Evolutionary conservation across 805 yeast genomes (phyloP).

Genomic region (Candida odintsovae): DNA sequence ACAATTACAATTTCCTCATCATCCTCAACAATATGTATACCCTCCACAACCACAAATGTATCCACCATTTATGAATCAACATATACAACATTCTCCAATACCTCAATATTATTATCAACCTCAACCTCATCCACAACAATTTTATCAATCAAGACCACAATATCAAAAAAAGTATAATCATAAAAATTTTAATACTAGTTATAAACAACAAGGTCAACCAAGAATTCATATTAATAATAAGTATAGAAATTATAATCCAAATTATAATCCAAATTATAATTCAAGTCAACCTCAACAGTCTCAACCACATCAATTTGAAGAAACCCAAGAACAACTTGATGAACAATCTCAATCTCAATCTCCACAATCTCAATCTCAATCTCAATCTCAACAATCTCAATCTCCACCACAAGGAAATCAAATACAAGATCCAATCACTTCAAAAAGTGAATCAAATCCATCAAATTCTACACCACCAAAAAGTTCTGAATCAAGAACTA

Average conservation of each 20-base stretch:
- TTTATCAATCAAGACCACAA: neutral
- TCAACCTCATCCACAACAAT: conserved; percentile 1
- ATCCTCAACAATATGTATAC: neutral
- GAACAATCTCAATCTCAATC: no score
- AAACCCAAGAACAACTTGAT: no score
- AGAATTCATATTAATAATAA: neutral
- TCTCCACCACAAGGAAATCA: no score
- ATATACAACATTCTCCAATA: conserved; percentile 8
- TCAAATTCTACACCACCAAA: neutral
- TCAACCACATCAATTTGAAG: no score
- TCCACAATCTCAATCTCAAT: no score
- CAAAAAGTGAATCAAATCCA: no score
- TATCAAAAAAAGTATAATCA: conserved; percentile 5
- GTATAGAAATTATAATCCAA: conserved; percentile 1
- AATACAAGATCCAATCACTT: no score
- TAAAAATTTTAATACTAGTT: conserved; percentile 5
- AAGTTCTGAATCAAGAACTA: neutral
- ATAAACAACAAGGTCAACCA: neutral
- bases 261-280: neutral
- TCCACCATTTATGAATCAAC: conserved; percentile 8
- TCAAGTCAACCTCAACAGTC: no score
- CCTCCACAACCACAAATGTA: neutral
- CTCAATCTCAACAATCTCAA: no score
- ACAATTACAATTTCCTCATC: neutral
- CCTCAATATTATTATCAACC: neutral